Conservation (phyloP, 306 rosid genomes). For the Notholithocarpus densiflorus region DNA sequence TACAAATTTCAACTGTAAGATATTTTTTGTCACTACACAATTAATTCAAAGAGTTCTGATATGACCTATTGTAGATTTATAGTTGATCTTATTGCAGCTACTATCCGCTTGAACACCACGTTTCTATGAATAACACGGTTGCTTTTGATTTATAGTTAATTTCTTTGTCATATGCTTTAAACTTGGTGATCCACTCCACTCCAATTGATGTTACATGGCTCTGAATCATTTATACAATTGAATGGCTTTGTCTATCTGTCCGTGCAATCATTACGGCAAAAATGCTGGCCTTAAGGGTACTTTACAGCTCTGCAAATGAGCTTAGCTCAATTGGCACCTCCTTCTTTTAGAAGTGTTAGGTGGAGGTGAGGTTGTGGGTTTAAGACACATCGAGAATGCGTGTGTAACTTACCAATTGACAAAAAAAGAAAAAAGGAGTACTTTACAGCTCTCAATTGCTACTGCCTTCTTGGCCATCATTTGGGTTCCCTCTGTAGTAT, state of each 20-base stretch:
- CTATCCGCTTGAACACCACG: neutral
- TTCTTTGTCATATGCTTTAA: neutral
- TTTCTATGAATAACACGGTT: neutral
- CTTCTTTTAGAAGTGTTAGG: no score
- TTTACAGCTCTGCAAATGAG: no score
- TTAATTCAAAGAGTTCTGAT: neutral
- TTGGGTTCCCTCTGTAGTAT: no score
- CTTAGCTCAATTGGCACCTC: no score
- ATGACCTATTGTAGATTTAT: neutral
- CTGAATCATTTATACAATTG: neutral
- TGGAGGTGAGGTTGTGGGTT: no score
- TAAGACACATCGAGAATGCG: no score
- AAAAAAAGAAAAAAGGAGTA: no score
- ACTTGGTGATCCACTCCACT: neutral
- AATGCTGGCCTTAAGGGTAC: no score
- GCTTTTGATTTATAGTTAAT: neutral
- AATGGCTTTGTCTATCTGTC: neutral
- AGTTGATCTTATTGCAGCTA: neutral
- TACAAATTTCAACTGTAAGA: neutral
- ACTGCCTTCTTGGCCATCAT: no score
- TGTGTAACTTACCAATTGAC: no score
- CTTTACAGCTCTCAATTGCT: no score
- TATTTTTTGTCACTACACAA: neutral
- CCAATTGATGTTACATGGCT: neutral
- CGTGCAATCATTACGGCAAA: neutral